phyloP scores from a whole-genome alignment of 371 early-diverging fungal species.

The Mucor circinelloides region DNA sequence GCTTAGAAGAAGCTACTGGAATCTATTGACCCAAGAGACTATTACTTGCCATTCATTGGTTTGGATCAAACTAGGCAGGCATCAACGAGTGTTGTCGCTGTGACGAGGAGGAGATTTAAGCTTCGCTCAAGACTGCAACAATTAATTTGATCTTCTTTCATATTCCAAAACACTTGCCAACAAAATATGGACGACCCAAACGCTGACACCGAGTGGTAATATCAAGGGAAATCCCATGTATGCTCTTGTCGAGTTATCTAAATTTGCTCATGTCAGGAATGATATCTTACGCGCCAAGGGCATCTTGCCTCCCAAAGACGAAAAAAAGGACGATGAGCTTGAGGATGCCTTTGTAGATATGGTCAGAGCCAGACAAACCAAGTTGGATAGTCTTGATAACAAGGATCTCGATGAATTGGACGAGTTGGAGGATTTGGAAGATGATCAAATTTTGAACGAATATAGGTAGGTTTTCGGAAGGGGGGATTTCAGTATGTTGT shows the following conservation, averaged over 20 bases:
- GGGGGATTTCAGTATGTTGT: neutral
- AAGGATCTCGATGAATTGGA: constrained; percentile 87
- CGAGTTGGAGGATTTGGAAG: constrained; percentile 86
- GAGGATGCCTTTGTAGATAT: constrained; percentile 81
- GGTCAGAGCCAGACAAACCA: constrained; percentile 62
- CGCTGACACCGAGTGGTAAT: constrained; percentile 78
- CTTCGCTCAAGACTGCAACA: neutral
- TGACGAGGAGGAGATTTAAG: neutral
- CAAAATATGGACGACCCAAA: constrained; percentile 58
- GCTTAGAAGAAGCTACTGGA: no score
- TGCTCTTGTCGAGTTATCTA: neutral
- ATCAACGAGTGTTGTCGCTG: no score
- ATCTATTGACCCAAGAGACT: no score
- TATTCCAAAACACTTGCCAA: neutral
- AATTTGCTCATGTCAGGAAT: constrained; percentile 52
- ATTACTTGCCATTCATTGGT: no score
- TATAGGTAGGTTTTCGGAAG: constrained; percentile 62
- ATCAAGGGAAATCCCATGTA: neutral
- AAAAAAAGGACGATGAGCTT: constrained; percentile 73
- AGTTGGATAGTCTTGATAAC: constrained; percentile 64
- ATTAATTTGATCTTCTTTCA: neutral
- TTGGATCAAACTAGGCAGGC: no score
- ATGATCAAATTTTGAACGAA: constrained; percentile 80
- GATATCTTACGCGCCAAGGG: constrained; percentile 92
- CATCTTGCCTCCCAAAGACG: constrained; percentile 83